Evolutionary conservation across 345 rosid species (phyloP).

Genomic region (Gossypium thurberi): DNA sequence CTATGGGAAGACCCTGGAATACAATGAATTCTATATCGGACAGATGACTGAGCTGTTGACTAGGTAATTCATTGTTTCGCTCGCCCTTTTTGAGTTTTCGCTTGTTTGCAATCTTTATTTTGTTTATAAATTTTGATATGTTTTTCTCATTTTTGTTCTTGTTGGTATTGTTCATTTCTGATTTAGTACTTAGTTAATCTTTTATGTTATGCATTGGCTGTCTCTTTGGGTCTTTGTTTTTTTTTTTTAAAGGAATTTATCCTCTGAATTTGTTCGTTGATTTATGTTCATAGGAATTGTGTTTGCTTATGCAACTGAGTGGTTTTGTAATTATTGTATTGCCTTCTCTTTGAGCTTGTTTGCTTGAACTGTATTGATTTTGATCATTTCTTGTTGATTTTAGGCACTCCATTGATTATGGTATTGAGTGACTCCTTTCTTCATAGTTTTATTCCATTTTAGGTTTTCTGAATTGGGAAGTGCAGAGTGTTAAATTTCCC

Average conservation of each 20-base stretch:
- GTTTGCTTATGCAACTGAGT: neutral
- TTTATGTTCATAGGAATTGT: neutral
- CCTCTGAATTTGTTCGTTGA: neutral
- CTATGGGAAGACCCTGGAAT: slow-evolving; percentile 75
- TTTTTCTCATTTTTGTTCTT: too few relatives aligned
- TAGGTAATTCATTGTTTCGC: slow-evolving; percentile 32
- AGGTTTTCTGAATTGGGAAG: neutral
- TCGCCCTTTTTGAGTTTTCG: neutral
- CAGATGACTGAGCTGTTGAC: slow-evolving; percentile 85
- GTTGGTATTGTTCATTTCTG: too few relatives aligned
- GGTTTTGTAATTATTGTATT: neutral
- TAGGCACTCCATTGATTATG: neutral
- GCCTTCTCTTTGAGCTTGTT: neutral
- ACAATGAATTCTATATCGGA: slow-evolving; percentile 78
- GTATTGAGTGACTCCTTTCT: neutral
- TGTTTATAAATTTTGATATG: neutral
- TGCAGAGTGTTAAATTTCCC: neutral
- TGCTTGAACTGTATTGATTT: neutral
- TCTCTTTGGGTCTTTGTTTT: neutral
- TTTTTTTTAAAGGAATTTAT: neutral
- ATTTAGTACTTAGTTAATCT: too few relatives aligned
- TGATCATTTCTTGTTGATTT: neutral
- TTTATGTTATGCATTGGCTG: neutral
- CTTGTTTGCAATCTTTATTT: neutral
- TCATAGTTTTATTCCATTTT: neutral